Evolutionary conservation across 305 asterid genomes (phyloP), one percentile per base, ranked within the genome.

Genomic region (Ilex paraguariensis): DNA sequence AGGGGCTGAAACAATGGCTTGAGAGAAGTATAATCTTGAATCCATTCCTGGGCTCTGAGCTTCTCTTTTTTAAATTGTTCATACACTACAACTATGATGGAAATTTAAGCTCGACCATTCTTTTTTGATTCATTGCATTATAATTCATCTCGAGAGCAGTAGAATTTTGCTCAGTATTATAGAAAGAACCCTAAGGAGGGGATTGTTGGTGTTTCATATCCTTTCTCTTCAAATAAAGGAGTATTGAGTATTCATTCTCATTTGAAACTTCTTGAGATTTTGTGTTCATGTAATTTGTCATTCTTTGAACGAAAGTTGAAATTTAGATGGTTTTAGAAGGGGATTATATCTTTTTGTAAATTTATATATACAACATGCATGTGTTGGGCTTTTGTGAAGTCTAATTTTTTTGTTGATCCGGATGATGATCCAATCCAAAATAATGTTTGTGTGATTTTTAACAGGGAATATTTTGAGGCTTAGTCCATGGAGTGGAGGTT

Each of bases 11-110:
- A 65, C 81, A 66, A 60, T 87, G 53, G 61, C 91, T 44, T 75
- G 87, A 36, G 82, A 79, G 73, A 84, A 74, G 64, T 93, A 90
- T 82, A 93, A 93, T 67, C 97, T 90, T n/a, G 98, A 93, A 75
- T 87, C 96, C 15, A 90, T 93, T 69, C 87, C 96, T 53, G 98
- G 98, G 53, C 96, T 90, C 57, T 93, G 94, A 90, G 88, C 77
- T 62, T 66, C 63, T 15, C 56, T 55, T 68, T 75, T 75, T 77
- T 61, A 50, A 52, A 63, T 65, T 75, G 81, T 81, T 73, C 75
- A 39, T 69, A 44, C 39, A 57, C 50, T 66, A 50, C 57, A 50
- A 21, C 39, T 12, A 65, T 64, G n/a, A 65, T 36, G 42, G 0
- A 7, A 36, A 60, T 56, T 65, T 62, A 54, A 64, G 50, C 39